Conservation (phyloP, 768 basidiomycete species). For the Jaapia argillacea region DNA sequence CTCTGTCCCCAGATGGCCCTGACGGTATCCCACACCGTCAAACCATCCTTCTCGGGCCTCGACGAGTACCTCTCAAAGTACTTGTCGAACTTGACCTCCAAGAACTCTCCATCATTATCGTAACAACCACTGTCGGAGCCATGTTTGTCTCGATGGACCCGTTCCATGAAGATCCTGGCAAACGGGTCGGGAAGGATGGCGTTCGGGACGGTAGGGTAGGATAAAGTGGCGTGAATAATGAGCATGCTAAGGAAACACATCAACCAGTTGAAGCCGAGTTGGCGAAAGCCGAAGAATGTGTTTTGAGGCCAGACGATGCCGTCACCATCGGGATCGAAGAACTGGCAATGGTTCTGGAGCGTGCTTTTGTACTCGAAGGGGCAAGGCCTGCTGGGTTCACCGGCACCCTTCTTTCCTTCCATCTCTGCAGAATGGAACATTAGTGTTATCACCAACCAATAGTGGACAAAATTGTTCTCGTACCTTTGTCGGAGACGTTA, state of each 20-base stretch:
- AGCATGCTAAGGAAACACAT: constrained; percentile 23
- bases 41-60: constrained; percentile 11
- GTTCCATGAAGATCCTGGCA: constrained; percentile 25
- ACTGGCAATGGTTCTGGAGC: constrained; percentile 30
- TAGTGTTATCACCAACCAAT: too few species aligned
- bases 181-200: constrained; percentile 29
- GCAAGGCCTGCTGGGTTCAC: too few species aligned
- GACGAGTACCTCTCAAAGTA: constrained; percentile 27
- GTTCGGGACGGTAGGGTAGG: constrained; percentile 19
- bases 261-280: constrained; percentile 30
- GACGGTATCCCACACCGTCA: constrained; percentile 20
- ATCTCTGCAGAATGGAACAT: too few species aligned
- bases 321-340: constrained; percentile 31
- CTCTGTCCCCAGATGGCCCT: constrained; percentile 19
- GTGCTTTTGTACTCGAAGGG: not conserved
- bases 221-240: constrained; percentile 24
- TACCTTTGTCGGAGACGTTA: too few species aligned
- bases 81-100: constrained; percentile 31
- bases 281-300: constrained; percentile 30
- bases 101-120: constrained; percentile 30
- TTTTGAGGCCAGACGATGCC: constrained; percentile 34
- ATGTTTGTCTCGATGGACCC: constrained; percentile 29
- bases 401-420: too few species aligned
- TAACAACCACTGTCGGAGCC: constrained; percentile 33
- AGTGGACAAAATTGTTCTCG: too few species aligned